These are phyloP conservation scores for Suillus placidus DNA, from an alignment of 768 basidiomycete genomes.

Conservation along the genomic window DNA sequence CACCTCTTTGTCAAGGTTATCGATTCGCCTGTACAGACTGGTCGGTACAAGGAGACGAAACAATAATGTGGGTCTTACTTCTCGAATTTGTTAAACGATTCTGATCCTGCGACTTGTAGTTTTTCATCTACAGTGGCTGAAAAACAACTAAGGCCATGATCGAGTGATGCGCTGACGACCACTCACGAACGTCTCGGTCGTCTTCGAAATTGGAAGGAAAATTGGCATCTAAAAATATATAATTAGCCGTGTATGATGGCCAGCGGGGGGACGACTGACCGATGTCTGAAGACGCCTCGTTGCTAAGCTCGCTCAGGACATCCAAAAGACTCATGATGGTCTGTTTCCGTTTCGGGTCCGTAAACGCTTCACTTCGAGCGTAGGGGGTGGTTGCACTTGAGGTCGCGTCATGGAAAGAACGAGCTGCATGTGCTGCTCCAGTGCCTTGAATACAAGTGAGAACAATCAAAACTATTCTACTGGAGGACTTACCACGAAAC, in stretches of 20 bases:
- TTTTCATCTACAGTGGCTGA: constrained; percentile 53
- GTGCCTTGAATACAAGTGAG: neutral
- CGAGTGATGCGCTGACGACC: constrained; percentile 14
- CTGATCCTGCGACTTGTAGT: constrained; percentile 51
- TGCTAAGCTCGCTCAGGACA: constrained; percentile 46
- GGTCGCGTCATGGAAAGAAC: constrained; percentile 31
- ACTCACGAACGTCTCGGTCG: constrained; percentile 47
- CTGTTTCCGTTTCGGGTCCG: constrained; percentile 43
- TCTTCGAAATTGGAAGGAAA: constrained; percentile 45
- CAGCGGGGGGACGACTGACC: constrained; percentile 30
- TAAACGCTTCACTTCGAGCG: constrained; percentile 28
- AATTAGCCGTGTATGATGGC: constrained; percentile 9
- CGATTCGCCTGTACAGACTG: constrained; percentile 40
- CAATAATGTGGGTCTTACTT: constrained; percentile 34
- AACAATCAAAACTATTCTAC: constrained; percentile 27
- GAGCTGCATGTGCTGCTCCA: constrained; percentile 19
- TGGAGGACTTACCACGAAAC: constrained; percentile 33
- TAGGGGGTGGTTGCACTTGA: constrained; percentile 31
- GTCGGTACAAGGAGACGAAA: constrained; percentile 12
- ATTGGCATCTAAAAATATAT: constrained; percentile 23
- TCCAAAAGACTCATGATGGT: constrained; percentile 51
- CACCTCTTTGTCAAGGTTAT: constrained; percentile 52
- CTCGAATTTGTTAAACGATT: constrained; percentile 50
- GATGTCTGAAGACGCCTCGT: constrained; percentile 38
- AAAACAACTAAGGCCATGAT: constrained; percentile 15